A percentile compares a stretch with the other conserved stretches of the same genome.
Conservation (phyloP, 1,284 basidiomycete species). For the Ganoderma resinaceum region DNA sequence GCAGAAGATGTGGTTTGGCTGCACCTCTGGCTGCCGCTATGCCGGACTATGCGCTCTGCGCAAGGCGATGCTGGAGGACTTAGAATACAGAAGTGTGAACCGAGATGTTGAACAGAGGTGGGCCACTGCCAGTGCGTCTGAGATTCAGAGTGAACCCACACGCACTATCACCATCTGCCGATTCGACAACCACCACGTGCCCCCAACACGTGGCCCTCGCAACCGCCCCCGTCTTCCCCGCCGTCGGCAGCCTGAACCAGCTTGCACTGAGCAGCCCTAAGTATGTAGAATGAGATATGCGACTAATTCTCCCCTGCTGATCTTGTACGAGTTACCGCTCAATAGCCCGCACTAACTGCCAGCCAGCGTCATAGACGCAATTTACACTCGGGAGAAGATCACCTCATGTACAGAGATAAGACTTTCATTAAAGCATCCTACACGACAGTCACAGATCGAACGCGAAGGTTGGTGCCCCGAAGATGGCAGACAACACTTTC, state of each 20-base stretch:
- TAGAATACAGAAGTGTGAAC: conserved; percentile 29
- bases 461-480: conserved; percentile 66
- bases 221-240: not conserved
- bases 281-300: not conserved
- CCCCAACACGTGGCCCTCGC: conserved; percentile 15
- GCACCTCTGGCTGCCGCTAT: conserved; percentile 21
- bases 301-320: not conserved
- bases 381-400: not conserved
- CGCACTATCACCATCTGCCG: conserved; percentile 20
- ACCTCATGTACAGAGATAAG: not conserved
- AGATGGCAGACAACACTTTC: conserved; percentile 57
- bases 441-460: conserved; percentile 56
- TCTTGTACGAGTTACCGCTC: not conserved
- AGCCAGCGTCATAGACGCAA: not conserved
- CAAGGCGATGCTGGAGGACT: conserved; percentile 23
- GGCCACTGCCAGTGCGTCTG: not conserved
- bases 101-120: conserved; percentile 1
- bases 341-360: not conserved
- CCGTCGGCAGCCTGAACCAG: not conserved
- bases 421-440: not conserved
- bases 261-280: not conserved
- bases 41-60: conserved; percentile 32
- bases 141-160: conserved; percentile 12
- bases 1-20: not conserved
- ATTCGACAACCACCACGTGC: conserved; percentile 29